These are phyloP conservation scores for Polytrichum formosum DNA, from an alignment of 225 moss, liverwort and hornwort species.

Conservation along the genomic window DNA sequence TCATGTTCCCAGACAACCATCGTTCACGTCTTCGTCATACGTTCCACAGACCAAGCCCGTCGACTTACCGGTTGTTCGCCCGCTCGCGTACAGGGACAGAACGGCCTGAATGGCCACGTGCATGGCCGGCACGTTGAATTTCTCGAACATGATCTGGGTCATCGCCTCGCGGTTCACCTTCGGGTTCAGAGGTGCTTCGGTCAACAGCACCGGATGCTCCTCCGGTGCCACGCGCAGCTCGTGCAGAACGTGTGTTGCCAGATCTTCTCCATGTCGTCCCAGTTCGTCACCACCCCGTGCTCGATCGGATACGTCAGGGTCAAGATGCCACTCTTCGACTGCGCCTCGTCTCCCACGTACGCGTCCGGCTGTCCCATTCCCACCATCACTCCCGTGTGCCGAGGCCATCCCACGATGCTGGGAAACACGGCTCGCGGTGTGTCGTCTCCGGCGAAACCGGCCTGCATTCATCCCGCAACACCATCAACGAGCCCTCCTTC, in stretches of 20 bases:
- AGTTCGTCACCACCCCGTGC: conserved; percentile 60
- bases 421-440: conserved; percentile 78
- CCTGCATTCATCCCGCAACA: conserved; percentile 26
- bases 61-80: conserved; percentile 43
- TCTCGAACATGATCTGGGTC: conserved; percentile 66
- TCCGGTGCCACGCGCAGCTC: conserved; percentile 59
- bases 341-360: conserved; percentile 58
- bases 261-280: conserved; percentile 73
- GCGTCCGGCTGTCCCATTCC: conserved; percentile 56
- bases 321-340: conserved; percentile 58
- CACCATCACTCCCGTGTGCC: conserved; percentile 59
- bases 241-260: conserved; percentile 49
- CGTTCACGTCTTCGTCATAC: no score
- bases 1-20: no score
- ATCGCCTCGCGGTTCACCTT: conserved; percentile 67
- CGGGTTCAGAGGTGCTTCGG: conserved; percentile 53
- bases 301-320: conserved; percentile 59
- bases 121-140: conserved; percentile 60
- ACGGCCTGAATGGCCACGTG: conserved; percentile 49
- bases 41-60: accelerated
- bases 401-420: conserved; percentile 69
- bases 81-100: conserved; percentile 54
- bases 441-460: conserved; percentile 83
- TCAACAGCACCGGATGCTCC: conserved; percentile 55
- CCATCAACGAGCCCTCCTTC: not conserved